Evolutionary conservation across 768 basidiomycete genomes (phyloP), one percentile per base, ranked within the genome.

Genomic region (Austroboletus eburneus): DNA sequence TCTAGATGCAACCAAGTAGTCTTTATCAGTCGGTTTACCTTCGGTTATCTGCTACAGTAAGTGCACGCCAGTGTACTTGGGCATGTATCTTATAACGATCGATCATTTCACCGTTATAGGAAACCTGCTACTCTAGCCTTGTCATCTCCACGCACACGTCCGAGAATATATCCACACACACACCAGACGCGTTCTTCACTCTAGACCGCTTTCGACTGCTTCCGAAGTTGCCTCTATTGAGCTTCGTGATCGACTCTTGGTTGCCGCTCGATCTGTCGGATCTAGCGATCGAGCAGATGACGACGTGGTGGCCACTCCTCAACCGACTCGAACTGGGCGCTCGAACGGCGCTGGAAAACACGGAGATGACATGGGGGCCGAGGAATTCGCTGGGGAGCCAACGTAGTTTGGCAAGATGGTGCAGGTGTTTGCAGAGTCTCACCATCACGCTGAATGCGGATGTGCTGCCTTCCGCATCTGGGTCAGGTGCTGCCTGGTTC

Each of bases 241-340:
- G 58, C 33, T 58, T 78, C 14, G 56, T 66, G 16, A 56, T 75
- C 33, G 73, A 77, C 48, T 63, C 68, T 9, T 70, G 69, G 1
- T 48, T 71, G 30, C 73, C 73, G 2, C 68, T 68, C 4, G 55
- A 58, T 51, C 48, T 77, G 17, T 61, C 51, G 21, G 75, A 78
- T 51, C 9, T 52, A 24, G 71, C 70, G 30, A 49, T 77, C 18
- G 66, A 62, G 30, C 60, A 64, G 41, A 54, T 79, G 33, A 50
- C 66, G 16, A 59, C 49, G 7, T 75, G 71, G 69, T 77, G 77
- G 77, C 77, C 76, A 14, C 47, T 56, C 34, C 65, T 79, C 6
- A 57, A 65, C 9, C 62, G 67, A 38, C 69, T 79, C 25, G 69
- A 77, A 46, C 46, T 79, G 10, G 73, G 74, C 2, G 54, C 58